phyloP scores from a whole-genome alignment of 202 grass and related monocot species.

The Musa balbisiana region DNA sequence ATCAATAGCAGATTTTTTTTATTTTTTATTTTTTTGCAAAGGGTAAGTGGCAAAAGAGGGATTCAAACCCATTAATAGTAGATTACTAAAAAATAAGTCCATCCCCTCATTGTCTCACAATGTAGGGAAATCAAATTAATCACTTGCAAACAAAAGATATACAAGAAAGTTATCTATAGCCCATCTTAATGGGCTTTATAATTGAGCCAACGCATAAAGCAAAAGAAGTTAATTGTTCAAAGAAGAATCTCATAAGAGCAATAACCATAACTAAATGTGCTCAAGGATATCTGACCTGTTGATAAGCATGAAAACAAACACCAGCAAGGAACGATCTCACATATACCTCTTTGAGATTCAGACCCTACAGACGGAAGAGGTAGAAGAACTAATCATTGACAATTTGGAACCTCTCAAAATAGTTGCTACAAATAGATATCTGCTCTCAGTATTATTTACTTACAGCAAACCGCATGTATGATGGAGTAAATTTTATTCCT shows the following conservation, averaged over 20 bases:
- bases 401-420: not conserved
- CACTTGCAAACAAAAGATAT: not conserved
- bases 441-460: slow-evolving; percentile 5
- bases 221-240: not conserved
- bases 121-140: too few species aligned
- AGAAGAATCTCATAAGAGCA: not conserved
- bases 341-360: slow-evolving; percentile 61
- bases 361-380: slow-evolving; percentile 36
- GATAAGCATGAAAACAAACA: slow-evolving; percentile 91
- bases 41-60: too few species aligned
- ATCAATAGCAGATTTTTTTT: not conserved
- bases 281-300: slow-evolving; percentile 44
- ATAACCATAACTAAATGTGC: not conserved
- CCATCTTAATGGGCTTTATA: not conserved
- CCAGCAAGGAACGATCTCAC: slow-evolving; percentile 53
- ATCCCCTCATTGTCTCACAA: too few species aligned
- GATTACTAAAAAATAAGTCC: too few species aligned
- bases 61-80: too few species aligned
- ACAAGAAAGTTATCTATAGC: not conserved
- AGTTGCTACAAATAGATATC: not conserved
- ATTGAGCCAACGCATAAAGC: not conserved
- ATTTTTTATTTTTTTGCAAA: too few species aligned
- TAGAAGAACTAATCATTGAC: not conserved
- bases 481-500: slow-evolving; percentile 75
- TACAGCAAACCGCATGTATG: slow-evolving; percentile 58